A percentile compares a stretch with the other conserved stretches of the same genome.
phyloP scores from a whole-genome alignment of 1,284 basidiomycete species.

The Austroboletus niveus region DNA sequence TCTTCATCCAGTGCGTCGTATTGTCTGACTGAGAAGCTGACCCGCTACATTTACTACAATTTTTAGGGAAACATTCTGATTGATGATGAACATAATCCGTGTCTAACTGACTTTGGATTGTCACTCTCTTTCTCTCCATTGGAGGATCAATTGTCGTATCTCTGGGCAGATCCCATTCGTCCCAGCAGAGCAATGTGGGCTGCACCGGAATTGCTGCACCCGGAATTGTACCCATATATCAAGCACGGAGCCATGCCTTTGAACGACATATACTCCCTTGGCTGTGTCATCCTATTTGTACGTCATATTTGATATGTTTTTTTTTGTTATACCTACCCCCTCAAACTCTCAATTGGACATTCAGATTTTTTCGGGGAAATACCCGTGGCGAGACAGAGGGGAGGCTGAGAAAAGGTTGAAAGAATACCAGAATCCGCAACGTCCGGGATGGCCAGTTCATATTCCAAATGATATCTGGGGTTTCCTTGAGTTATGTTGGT shows the following conservation, averaged over 20 bases:
- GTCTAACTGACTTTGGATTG: conserved; percentile 10
- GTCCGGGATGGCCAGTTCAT: conserved; percentile 1
- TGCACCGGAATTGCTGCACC: not conserved
- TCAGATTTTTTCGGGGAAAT: conserved; percentile 3
- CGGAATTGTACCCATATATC: not conserved
- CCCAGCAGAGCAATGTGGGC: not conserved
- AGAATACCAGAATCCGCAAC: conserved; percentile 2
- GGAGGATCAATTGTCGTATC: not conserved
- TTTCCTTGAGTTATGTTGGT: conserved; percentile 11
- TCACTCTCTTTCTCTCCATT: not conserved
- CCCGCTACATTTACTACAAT: not conserved
- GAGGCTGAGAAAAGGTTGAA: not conserved
- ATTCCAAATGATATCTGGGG: conserved; percentile 5
- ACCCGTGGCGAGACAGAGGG: not conserved
- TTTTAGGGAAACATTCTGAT: conserved; percentile 1
- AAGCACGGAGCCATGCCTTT: not conserved
- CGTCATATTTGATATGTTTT: not conserved
- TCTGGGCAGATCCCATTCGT: not conserved
- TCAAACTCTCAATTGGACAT: not conserved
- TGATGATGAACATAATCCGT: conserved; percentile 2
- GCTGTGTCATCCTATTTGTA: conserved; percentile 5
- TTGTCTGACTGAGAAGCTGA: not conserved
- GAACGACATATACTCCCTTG: conserved; percentile 12
- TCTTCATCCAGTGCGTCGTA: not conserved
- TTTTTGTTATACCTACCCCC: not conserved